A percentile compares a stretch with the other conserved stretches of the same genome.
phyloP scores from a whole-genome alignment of 208 protist genomes.

The Acanthamoeba healyi region DNA sequence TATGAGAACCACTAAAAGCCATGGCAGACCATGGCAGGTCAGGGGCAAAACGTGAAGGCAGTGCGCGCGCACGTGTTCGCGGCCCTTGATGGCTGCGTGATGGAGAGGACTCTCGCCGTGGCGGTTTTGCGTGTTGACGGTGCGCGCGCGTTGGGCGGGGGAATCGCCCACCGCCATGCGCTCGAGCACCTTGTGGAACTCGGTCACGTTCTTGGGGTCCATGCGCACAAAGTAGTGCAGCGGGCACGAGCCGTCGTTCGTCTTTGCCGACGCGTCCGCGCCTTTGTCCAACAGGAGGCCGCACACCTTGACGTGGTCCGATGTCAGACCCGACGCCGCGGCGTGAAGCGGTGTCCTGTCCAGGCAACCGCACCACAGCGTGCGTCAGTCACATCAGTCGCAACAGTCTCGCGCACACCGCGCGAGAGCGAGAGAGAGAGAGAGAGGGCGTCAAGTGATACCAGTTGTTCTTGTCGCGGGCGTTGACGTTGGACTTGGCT shows the following conservation, averaged over 20 bases:
- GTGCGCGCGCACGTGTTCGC: background rate
- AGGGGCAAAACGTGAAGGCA: background rate
- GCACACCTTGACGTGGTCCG: conserved; percentile 53
- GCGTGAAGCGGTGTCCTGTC: conserved; percentile 52
- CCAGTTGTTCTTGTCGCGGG: conserved; percentile 68
- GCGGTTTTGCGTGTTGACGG: conserved; percentile 58
- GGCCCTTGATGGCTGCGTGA: conserved; percentile 57
- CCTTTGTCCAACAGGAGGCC: conserved; percentile 13
- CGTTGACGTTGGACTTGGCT: conserved; percentile 53
- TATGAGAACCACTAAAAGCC: background rate
- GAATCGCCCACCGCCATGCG: conserved; percentile 41
- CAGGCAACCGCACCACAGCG: too few relatives aligned
- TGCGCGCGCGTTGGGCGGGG: conserved; percentile 16
- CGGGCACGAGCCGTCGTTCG: conserved; percentile 59
- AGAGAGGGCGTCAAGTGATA: background rate
- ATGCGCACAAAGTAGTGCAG: conserved; percentile 71
- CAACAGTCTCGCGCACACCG: too few relatives aligned
- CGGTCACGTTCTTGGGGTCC: conserved; percentile 54
- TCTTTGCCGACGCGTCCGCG: conserved; percentile 41
- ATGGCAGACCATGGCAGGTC: background rate
- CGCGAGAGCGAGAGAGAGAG: too few relatives aligned
- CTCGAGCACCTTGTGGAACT: conserved; percentile 66
- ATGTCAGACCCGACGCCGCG: conserved; percentile 22
- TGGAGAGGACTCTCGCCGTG: conserved; percentile 62
- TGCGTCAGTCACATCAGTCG: too few relatives aligned